Evolutionary conservation across 2,329 filamentous ascomycete genomes (phyloP).

Genomic region (Cylindrodendrum hubeiense): DNA sequence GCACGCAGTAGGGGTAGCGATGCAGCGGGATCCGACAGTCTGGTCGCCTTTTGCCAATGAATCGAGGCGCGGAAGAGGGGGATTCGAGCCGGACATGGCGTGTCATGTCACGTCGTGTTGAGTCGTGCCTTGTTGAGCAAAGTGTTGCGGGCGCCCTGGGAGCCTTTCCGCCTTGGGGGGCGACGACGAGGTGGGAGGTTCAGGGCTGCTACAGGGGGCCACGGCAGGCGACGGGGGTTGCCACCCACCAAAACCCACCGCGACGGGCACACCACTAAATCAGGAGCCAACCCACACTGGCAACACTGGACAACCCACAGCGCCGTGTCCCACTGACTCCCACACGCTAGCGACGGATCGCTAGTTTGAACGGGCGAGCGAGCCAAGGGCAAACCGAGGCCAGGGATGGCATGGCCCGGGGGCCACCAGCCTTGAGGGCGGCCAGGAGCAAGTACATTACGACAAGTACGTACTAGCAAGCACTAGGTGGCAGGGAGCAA

Average conservation of each 20-base stretch:
- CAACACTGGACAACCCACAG: background rate
- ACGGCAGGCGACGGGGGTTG: background rate
- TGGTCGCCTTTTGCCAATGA: slow-evolving; percentile 26
- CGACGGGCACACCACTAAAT: background rate
- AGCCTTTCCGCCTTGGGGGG: background rate
- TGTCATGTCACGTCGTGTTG: slow-evolving; percentile 13
- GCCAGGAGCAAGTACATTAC: no score
- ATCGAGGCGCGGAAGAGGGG: slow-evolving; percentile 18
- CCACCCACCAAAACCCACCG: background rate
- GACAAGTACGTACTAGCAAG: no score
- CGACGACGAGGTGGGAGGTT: background rate
- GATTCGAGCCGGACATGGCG: slow-evolving; percentile 17
- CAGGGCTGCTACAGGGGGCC: background rate
- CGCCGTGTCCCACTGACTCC: background rate
- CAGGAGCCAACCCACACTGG: background rate
- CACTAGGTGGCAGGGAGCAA: background rate
- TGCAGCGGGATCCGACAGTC: slow-evolving; percentile 24
- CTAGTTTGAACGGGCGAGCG: slow-evolving; percentile 20
- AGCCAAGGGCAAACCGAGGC: background rate
- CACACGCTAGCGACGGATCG: slow-evolving; percentile 16
- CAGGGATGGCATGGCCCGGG: slow-evolving; percentile 12
- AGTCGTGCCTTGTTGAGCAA: background rate
- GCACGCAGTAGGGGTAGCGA: background rate
- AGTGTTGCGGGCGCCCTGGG: background rate
- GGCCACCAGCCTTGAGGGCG: background rate